These are phyloP conservation scores for Podila verticillata DNA, from an alignment of 192 early-diverging fungal genomes.

Conservation along the genomic window DNA sequence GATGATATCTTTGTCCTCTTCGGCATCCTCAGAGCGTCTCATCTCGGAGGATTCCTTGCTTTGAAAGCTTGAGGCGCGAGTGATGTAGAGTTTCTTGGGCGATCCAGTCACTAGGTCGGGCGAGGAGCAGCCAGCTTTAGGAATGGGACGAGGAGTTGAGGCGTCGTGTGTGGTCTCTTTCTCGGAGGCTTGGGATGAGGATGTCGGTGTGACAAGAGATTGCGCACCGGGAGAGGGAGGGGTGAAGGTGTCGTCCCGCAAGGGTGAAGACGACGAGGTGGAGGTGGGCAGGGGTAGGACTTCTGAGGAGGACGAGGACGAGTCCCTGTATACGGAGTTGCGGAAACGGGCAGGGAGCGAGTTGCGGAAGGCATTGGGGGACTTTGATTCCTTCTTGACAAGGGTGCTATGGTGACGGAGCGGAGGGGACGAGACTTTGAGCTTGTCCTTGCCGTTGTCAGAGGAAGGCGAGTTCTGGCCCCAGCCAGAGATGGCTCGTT, in stretches of 20 bases:
- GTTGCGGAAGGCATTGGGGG: slow-evolving; percentile 13
- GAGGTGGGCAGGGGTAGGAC: slow-evolving; percentile 23
- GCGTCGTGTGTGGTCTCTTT: too few species aligned
- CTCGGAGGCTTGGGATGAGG: neutral
- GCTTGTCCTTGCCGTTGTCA: slow-evolving; percentile 11
- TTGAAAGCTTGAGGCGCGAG: slow-evolving; percentile 43
- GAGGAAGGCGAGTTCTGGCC: slow-evolving; percentile 10
- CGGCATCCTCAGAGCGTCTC: slow-evolving; percentile 1
- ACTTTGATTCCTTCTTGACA: neutral
- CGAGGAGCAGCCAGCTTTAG: neutral
- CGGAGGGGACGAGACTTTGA: neutral
- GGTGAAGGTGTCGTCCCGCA: neutral
- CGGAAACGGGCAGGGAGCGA: slow-evolving; percentile 38
- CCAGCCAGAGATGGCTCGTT: slow-evolving; percentile 49
- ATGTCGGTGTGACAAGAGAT: neutral
- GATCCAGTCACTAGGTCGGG: neutral
- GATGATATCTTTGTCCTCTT: slow-evolving; percentile 38
- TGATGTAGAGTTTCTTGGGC: slow-evolving; percentile 27
- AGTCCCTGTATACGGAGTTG: slow-evolving; percentile 13
- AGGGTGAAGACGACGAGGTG: neutral
- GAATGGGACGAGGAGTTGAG: neutral
- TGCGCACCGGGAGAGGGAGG: neutral
- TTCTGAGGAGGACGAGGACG: slow-evolving; percentile 25
- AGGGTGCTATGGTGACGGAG: slow-evolving; percentile 2
- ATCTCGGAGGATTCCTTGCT: slow-evolving; percentile 15